phyloP scores from a whole-genome alignment of 306 rosid species.

The Quercus parvula region DNA sequence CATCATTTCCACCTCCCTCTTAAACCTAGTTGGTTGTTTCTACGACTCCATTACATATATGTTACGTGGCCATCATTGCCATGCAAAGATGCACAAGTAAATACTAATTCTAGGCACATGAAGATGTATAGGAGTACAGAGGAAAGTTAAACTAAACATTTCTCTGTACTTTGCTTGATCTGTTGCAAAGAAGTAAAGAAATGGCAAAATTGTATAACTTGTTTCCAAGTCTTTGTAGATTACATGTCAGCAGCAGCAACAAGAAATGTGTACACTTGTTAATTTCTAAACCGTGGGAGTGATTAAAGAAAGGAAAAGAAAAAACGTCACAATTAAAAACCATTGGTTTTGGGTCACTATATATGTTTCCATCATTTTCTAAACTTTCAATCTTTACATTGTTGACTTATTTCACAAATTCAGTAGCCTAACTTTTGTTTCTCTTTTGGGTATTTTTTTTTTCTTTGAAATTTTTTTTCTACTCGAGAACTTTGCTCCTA shows the following conservation, averaged over 20 bases:
- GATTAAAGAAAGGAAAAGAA: neutral
- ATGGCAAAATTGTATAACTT: constrained; percentile 15
- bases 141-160: constrained; percentile 14
- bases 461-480: neutral
- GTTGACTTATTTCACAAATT: constrained; percentile 7
- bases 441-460: neutral
- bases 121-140: neutral
- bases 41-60: no score
- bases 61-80: no score
- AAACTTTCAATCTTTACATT: neutral
- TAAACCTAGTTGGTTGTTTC: no score
- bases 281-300: neutral
- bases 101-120: neutral
- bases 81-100: neutral
- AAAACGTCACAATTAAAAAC: neutral
- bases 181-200: constrained; percentile 28
- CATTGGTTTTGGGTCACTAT: neutral
- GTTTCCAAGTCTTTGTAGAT: neutral
- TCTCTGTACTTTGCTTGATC: constrained; percentile 2
- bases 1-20: no score
- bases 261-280: constrained; percentile 5
- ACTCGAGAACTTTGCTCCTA: neutral
- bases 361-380: neutral
- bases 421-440: constrained; percentile 4
- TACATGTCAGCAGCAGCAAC: neutral